Evolutionary conservation across 2,329 filamentous ascomycete species (phyloP).

Genomic region (Aspergillus amoenus): DNA sequence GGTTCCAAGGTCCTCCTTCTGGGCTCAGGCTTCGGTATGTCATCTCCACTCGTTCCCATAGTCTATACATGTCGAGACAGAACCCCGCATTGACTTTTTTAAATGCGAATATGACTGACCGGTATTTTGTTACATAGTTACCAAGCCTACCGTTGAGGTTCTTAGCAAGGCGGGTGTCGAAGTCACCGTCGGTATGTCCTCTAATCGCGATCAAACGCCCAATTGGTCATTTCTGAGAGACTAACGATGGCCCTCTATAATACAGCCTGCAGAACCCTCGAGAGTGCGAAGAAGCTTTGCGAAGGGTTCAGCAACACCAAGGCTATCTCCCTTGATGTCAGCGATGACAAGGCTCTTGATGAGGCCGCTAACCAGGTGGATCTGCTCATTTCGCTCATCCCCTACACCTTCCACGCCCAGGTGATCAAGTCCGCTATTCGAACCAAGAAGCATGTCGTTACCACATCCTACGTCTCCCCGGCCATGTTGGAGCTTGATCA

Average conservation of each 20-base stretch:
- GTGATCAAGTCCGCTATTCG: slow-evolving; percentile 94
- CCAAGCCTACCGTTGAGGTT: slow-evolving; percentile 64
- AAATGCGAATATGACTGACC: slow-evolving; percentile 7
- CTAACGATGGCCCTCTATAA: background rate
- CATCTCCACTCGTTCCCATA: background rate
- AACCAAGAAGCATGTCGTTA: slow-evolving; percentile 94
- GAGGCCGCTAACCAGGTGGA: slow-evolving; percentile 76
- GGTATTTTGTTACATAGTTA: slow-evolving; percentile 41
- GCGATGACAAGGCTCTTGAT: slow-evolving; percentile 72
- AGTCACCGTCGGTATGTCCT: slow-evolving; percentile 63
- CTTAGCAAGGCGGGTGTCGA: slow-evolving; percentile 60
- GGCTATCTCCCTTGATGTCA: slow-evolving; percentile 83
- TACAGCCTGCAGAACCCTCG: slow-evolving; percentile 77
- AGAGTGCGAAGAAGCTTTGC: slow-evolving; percentile 71
- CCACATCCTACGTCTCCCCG: slow-evolving; percentile 88
- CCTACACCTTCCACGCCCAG: slow-evolving; percentile 82
- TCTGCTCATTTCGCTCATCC: slow-evolving; percentile 78
- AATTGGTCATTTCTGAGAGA: background rate
- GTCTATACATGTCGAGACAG: background rate
- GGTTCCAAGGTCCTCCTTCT: slow-evolving; percentile 41
- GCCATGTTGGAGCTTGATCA: slow-evolving; percentile 88
- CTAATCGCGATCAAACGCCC: background rate
- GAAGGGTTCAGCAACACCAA: slow-evolving; percentile 69
- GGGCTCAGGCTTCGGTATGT: slow-evolving; percentile 40
- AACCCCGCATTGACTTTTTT: slow-evolving; percentile 17